Percentiles rank a stretch among this genome's conserved stretches.
Conservation (phyloP, 192 early-diverging fungal genomes). For the Coemansia sp. region DNA sequence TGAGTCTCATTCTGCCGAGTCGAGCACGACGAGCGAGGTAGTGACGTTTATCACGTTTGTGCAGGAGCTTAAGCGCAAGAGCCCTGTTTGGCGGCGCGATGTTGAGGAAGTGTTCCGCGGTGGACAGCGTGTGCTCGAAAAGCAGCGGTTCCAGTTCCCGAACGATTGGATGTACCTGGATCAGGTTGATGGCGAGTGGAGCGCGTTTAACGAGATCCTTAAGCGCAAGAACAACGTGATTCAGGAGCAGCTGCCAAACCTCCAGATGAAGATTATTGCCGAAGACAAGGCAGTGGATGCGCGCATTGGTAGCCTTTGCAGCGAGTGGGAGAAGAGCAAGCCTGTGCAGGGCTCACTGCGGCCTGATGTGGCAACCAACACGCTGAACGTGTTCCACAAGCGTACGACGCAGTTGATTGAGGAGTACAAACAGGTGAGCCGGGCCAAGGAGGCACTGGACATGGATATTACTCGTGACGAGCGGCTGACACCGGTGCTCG, state of each 20-base stretch:
- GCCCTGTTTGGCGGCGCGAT: slow-evolving; percentile 71
- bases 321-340: slow-evolving; percentile 94
- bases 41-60: slow-evolving; percentile 95
- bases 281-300: slow-evolving; percentile 87
- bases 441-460: slow-evolving; percentile 93
- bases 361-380: slow-evolving; percentile 79
- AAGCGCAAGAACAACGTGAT: slow-evolving; percentile 86
- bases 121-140: slow-evolving; percentile 90
- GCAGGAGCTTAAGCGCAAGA: slow-evolving; percentile 87
- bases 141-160: slow-evolving; percentile 94
- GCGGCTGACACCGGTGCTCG: slow-evolving; percentile 77
- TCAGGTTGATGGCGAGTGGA: slow-evolving; percentile 97
- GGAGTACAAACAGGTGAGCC: slow-evolving; percentile 80
- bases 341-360: slow-evolving; percentile 91
- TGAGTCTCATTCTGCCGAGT: slow-evolving; percentile 84
- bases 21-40: slow-evolving; percentile 82
- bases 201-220: slow-evolving; percentile 93
- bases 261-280: slow-evolving; percentile 92
- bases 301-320: slow-evolving; percentile 75
- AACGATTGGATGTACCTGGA: slow-evolving; percentile 93
- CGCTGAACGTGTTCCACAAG: slow-evolving; percentile 80
- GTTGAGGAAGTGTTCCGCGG: slow-evolving; percentile 82
- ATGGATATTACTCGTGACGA: slow-evolving; percentile 71
- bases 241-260: slow-evolving; percentile 88
- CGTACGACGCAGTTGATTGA: slow-evolving; percentile 77